Percentiles rank a stretch among this genome's conserved stretches.
phyloP scores from a whole-genome alignment of 1,284 basidiomycete species.

The Hypsizygus ulmarius region DNA sequence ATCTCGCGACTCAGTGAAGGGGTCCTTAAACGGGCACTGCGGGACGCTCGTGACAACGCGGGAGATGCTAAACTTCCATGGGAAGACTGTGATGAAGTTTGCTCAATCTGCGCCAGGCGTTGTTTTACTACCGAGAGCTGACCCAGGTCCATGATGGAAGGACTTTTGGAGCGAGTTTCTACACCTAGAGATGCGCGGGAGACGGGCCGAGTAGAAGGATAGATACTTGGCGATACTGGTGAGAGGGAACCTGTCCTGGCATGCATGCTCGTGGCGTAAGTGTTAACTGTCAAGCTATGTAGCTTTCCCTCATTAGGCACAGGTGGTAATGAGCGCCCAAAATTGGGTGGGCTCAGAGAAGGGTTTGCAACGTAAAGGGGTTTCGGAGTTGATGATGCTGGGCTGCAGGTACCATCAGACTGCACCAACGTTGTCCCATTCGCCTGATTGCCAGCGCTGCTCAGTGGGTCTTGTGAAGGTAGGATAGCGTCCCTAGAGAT shows the following conservation, averaged over 20 bases:
- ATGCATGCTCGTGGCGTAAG: not conserved
- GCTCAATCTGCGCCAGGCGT: constrained; percentile 35
- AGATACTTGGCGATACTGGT: constrained; percentile 27
- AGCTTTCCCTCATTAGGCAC: constrained; percentile 22
- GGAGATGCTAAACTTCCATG: constrained; percentile 6
- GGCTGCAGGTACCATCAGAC: not conserved
- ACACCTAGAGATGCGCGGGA: constrained; percentile 17
- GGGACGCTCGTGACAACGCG: constrained; percentile 11
- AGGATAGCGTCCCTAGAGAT: constrained; percentile 59
- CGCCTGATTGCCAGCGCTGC: constrained; percentile 17
- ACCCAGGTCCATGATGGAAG: constrained; percentile 34
- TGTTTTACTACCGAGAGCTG: constrained; percentile 36
- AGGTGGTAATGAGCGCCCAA: constrained; percentile 31
- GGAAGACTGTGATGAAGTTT: constrained; percentile 14
- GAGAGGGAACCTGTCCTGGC: constrained; percentile 15
- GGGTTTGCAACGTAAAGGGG: constrained; percentile 9
- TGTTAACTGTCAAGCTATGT: not conserved
- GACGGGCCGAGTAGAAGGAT: constrained; percentile 18
- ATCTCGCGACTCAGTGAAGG: constrained; percentile 3
- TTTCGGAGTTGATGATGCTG: constrained; percentile 19
- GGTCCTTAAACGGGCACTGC: constrained; percentile 7
- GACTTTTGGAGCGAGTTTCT: constrained; percentile 21
- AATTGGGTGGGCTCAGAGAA: constrained; percentile 4
- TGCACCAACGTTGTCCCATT: not conserved
- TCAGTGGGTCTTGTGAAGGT: constrained; percentile 29